phyloP scores from a whole-genome alignment of 176 grass and related monocot genomes.

The Puya raimondii region DNA sequence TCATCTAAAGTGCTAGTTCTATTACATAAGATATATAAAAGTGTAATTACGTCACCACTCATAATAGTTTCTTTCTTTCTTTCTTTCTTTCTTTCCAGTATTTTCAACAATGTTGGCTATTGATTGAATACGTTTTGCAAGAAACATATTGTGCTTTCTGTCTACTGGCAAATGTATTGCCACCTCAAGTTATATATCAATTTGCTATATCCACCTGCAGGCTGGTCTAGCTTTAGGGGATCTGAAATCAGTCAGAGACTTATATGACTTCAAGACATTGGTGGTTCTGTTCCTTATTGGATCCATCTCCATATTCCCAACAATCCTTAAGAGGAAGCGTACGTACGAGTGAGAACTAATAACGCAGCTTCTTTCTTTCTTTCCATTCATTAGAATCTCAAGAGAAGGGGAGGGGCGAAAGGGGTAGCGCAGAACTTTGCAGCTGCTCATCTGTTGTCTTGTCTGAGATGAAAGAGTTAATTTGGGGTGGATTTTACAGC shows the following conservation, averaged over 20 bases:
- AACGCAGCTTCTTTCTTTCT: not conserved
- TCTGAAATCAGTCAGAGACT: constrained; percentile 76
- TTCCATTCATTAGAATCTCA: not conserved
- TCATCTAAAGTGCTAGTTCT: too few species aligned
- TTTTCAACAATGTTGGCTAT: too few species aligned
- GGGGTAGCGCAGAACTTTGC: not conserved
- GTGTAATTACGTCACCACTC: too few species aligned
- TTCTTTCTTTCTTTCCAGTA: too few species aligned
- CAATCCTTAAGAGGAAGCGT: constrained; percentile 85
- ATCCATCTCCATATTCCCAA: constrained; percentile 61
- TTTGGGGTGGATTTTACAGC: too few species aligned
- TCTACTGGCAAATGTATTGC: not conserved
- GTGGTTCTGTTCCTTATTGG: constrained; percentile 82
- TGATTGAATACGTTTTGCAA: too few species aligned
- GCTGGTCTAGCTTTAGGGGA: constrained; percentile 79
- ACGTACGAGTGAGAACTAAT: constrained; percentile 54
- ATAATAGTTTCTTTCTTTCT: too few species aligned
- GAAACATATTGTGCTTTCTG: too few species aligned
- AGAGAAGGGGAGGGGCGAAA: not conserved
- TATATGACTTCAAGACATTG: constrained; percentile 93
- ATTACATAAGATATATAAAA: too few species aligned
- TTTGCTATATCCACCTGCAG: constrained; percentile 30
- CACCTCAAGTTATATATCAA: not conserved
- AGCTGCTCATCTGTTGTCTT: not conserved
- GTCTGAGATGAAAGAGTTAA: not conserved